Conservation (phyloP, 1,139 yeast species). For the Protomyces arabidopsidicola region DNA sequence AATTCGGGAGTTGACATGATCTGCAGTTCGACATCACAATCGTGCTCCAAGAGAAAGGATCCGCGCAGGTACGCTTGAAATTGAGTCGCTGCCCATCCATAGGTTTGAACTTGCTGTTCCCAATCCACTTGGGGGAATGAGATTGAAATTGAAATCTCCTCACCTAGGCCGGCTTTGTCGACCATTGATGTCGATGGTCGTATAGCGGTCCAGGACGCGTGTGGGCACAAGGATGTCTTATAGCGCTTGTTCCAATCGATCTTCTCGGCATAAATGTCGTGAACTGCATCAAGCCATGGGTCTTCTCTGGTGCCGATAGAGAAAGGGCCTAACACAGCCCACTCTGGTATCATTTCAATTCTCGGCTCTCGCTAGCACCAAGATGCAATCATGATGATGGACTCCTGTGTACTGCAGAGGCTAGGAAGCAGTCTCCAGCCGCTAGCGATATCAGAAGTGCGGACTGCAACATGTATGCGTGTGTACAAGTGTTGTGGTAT, state of each 20-base stretch:
- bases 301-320: slow-evolving; percentile 15
- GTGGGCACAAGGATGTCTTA: neutral
- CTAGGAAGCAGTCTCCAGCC: no score
- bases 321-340: slow-evolving; percentile 14
- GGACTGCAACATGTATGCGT: no score
- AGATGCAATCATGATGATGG: no score
- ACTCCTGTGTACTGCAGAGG: no score
- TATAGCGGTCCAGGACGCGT: neutral
- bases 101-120: neutral
- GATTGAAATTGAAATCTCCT: neutral
- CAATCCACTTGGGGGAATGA: neutral
- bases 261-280: neutral
- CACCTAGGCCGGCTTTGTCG: neutral
- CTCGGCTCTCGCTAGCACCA: no score
- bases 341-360: neutral
- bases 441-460: no score
- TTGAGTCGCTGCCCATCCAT: slow-evolving; percentile 10
- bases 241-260: neutral
- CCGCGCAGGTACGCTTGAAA: slow-evolving; percentile 16
- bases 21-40: neutral
- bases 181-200: neutral
- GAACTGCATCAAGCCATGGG: slow-evolving; percentile 10
- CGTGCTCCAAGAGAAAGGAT: neutral
- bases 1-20: slow-evolving; percentile 1
- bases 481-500: no score